A percentile compares a stretch with the other conserved stretches of the same genome.
These are phyloP conservation scores for Fraxinus cuspidata DNA, from an alignment of 257 asterid species.

Conservation along the genomic window DNA sequence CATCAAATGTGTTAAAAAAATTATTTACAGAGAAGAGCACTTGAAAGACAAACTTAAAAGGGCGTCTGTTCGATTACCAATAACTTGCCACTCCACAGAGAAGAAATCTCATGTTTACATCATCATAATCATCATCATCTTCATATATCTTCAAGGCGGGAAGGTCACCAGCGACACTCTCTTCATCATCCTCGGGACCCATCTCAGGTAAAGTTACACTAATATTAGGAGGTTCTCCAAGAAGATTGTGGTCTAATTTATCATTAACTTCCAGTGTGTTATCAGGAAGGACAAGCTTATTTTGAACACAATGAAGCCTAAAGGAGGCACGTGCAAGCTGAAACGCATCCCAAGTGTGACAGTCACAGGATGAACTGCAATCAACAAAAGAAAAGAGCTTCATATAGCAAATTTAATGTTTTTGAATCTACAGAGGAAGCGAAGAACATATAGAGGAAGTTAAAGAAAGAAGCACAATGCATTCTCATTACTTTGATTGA, in stretches of 20 bases:
- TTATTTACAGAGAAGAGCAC: neutral
- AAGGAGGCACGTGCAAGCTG: conserved; percentile 90
- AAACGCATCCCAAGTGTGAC: conserved; percentile 96
- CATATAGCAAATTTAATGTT: neutral
- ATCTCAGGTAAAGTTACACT: conserved; percentile 61
- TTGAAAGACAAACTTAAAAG: neutral
- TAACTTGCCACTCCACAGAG: conserved; percentile 68
- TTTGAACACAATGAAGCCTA: conserved; percentile 73
- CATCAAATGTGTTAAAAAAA: neutral
- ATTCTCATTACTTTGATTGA: neutral
- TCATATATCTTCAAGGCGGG: conserved; percentile 90
- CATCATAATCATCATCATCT: no score
- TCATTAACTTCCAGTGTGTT: conserved; percentile 37
- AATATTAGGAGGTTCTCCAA: conserved; percentile 84
- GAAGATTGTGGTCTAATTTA: conserved; percentile 61
- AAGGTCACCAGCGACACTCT: conserved; percentile 63
- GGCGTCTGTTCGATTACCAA: conserved; percentile 56
- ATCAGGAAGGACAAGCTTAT: conserved; percentile 47
- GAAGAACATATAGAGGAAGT: neutral
- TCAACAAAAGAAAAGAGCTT: conserved; percentile 16
- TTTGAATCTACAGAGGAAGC: neutral
- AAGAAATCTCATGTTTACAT: conserved; percentile 74
- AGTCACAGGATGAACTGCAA: conserved; percentile 79
- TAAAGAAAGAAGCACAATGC: conserved; percentile 1
- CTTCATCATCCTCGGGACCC: conserved; percentile 77